A percentile compares a stretch with the other conserved stretches of the same genome.
These are phyloP conservation scores for Brassica balearica DNA, from an alignment of 441 rosid species.

Conservation along the genomic window DNA sequence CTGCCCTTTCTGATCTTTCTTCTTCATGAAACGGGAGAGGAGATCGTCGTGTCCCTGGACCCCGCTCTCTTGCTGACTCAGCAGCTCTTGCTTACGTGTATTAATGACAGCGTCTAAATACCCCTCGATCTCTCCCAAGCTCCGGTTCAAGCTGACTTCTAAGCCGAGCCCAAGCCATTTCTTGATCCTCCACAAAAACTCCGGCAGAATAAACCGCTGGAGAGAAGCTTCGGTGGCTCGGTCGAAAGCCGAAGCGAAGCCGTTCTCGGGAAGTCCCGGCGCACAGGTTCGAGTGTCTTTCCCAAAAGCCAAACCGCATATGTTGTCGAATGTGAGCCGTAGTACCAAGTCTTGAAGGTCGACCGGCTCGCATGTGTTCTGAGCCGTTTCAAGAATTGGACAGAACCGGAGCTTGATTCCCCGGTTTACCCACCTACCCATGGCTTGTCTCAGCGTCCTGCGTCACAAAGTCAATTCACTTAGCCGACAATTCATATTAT, in stretches of 20 bases:
- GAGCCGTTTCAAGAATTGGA: conserved; percentile 72
- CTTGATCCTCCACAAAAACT: conserved; percentile 75
- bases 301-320: conserved; percentile 92
- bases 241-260: conserved; percentile 83
- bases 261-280: conserved; percentile 67
- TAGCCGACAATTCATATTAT: conserved; percentile 21
- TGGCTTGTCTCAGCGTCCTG: conserved; percentile 90
- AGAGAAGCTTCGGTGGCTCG: conserved; percentile 91
- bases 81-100: conserved; percentile 69
- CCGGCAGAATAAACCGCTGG: conserved; percentile 85
- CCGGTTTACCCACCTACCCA: conserved; percentile 88
- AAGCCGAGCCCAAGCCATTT: conserved; percentile 83
- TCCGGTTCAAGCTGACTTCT: conserved; percentile 80
- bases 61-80: conserved; percentile 52
- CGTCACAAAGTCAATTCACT: not conserved
- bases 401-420: conserved; percentile 72
- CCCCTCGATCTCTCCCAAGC: conserved; percentile 64
- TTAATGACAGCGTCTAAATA: conserved; percentile 67
- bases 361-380: conserved; percentile 54
- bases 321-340: conserved; percentile 90
- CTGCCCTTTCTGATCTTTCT: conserved; percentile 83
- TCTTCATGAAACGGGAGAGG: conserved; percentile 85
- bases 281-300: conserved; percentile 88
- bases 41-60: conserved; percentile 78
- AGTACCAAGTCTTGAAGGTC: conserved; percentile 87